These are phyloP conservation scores for Calonectria pauciramosa DNA, from an alignment of 2,329 filamentous ascomycete species.

Conservation along the genomic window DNA sequence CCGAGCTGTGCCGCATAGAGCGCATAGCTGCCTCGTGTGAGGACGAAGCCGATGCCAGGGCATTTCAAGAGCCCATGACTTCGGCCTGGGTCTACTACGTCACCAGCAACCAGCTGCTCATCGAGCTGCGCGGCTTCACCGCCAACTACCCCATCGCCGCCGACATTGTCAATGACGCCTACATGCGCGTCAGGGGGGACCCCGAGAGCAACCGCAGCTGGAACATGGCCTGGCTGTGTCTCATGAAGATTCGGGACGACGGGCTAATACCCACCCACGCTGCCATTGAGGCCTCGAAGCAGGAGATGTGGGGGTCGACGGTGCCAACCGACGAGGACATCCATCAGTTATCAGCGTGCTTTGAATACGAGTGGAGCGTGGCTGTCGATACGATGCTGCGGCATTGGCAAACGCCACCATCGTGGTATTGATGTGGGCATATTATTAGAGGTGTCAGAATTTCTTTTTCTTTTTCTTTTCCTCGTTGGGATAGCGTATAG, in stretches of 20 bases:
- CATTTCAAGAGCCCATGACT: conserved; percentile 75
- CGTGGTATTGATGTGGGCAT: conserved; percentile 59
- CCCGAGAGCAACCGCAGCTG: conserved; percentile 78
- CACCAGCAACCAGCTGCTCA: conserved; percentile 76
- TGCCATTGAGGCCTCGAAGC: conserved; percentile 69
- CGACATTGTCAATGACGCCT: conserved; percentile 75
- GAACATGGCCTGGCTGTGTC: conserved; percentile 82
- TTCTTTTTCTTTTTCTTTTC: background rate
- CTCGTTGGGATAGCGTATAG: background rate
- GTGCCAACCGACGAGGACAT: conserved; percentile 69
- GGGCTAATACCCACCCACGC: conserved; percentile 74
- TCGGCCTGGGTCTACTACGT: conserved; percentile 81
- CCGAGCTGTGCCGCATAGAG: conserved; percentile 80
- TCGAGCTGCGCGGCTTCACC: conserved; percentile 78
- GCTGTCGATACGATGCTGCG: conserved; percentile 76
- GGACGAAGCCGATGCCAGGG: conserved; percentile 69
- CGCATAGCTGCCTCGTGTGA: conserved; percentile 71
- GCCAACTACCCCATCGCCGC: conserved; percentile 76
- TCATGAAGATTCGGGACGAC: conserved; percentile 75
- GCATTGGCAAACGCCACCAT: conserved; percentile 76
- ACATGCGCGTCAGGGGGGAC: conserved; percentile 73
- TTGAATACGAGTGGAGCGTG: conserved; percentile 76
- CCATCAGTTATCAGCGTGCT: conserved; percentile 71
- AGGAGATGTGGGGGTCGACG: conserved; percentile 78
- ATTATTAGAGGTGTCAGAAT: background rate